Evolutionary conservation across 176 grass and related monocot genomes (phyloP).

Genomic region (Aegilops longissima): DNA sequence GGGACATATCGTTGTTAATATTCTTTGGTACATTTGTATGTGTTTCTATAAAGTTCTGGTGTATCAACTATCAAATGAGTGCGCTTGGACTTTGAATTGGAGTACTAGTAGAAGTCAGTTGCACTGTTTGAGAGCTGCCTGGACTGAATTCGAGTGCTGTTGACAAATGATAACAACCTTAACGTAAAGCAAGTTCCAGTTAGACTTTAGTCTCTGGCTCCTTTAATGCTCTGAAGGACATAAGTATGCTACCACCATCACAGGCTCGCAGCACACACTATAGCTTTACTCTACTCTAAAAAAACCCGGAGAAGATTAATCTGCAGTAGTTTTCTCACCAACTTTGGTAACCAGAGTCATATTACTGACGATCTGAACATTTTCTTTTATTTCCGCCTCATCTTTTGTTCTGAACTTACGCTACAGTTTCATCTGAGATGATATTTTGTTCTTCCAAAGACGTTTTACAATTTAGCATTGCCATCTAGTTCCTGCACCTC

Average conservation of each 20-base stretch:
- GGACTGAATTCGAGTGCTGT: too few relatives aligned
- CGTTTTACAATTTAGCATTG: background rate
- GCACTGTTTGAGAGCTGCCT: too few relatives aligned
- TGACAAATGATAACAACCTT: too few relatives aligned
- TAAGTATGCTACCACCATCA: background rate
- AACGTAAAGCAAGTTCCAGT: too few relatives aligned
- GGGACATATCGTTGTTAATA: too few relatives aligned
- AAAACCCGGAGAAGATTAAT: background rate
- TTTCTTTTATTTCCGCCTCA: background rate
- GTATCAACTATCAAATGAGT: too few relatives aligned
- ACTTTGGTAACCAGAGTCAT: background rate
- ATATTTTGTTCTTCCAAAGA: background rate
- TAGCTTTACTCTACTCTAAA: background rate
- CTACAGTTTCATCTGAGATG: conserved; percentile 5
- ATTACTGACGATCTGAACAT: background rate
- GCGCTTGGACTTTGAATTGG: too few relatives aligned
- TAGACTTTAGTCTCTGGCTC: too few relatives aligned
- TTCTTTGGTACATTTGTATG: too few relatives aligned
- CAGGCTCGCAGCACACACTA: background rate
- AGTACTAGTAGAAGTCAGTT: too few relatives aligned
- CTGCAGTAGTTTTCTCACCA: background rate
- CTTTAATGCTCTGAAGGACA: background rate
- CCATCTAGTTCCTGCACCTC: background rate
- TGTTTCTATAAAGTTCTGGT: too few relatives aligned
- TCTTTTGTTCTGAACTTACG: background rate